Percentiles rank a stretch among this genome's conserved stretches.
These are phyloP conservation scores for Akanthomyces dipterigenus DNA, from an alignment of 2,329 filamentous ascomycete species.

Conservation along the genomic window DNA sequence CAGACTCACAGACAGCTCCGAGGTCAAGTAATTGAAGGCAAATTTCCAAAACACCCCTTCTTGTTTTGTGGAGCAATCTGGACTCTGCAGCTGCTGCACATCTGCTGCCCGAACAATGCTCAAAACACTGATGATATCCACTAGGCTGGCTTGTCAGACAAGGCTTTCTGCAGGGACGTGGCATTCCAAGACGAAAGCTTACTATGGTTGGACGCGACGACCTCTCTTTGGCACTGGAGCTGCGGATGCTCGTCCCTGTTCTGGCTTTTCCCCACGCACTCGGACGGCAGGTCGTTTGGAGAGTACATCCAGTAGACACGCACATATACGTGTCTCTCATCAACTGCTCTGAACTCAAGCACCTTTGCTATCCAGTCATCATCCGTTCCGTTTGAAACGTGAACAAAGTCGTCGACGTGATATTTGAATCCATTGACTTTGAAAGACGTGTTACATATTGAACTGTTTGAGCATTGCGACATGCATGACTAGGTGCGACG, in stretches of 20 bases:
- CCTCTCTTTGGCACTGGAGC: neutral
- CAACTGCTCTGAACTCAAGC: neutral
- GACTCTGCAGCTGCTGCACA: neutral
- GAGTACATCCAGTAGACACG: conserved; percentile 3
- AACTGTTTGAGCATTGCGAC: neutral
- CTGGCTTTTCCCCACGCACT: neutral
- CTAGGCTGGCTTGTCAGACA: neutral
- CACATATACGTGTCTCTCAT: neutral
- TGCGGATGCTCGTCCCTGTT: neutral
- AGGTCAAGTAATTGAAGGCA: neutral
- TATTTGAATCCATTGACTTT: neutral
- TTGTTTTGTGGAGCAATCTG: neutral
- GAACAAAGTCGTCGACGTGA: neutral
- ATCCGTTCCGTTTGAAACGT: neutral
- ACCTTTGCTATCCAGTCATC: conserved; percentile 4
- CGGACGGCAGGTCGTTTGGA: neutral
- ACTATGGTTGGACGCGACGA: neutral
- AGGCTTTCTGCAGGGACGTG: neutral
- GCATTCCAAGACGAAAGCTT: neutral
- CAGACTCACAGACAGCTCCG: neutral
- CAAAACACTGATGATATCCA: neutral
- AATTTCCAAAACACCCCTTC: neutral
- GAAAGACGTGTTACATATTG: neutral
- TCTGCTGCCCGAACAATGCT: neutral
- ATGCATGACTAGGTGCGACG: neutral